Evolutionary conservation across 78 protist genomes (phyloP), one percentile per base, ranked within the genome.

Genomic region (Planoprotostelium fungivorum): DNA sequence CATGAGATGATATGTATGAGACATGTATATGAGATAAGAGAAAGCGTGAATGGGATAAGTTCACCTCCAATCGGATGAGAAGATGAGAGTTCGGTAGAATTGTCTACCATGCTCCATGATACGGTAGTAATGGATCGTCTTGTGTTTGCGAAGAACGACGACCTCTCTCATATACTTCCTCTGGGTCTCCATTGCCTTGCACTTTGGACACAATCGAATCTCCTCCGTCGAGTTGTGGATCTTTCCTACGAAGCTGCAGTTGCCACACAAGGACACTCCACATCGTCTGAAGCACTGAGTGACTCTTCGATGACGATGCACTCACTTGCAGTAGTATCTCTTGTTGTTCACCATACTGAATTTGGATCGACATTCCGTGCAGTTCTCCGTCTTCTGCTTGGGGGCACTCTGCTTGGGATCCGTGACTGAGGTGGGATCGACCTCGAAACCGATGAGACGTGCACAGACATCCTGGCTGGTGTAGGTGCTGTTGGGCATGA

Each of bases 21-120:
- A 51, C 31, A 51, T 31, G 88, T 63, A 0, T 36, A 0, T 0
- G 89, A 86, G 86, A 1, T 25, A 31, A 28, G 36, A 28, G 16
- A 0, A 9, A 10, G 90, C 38, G 89, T 5, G 28, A 90, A 28
- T 34, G 37, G 0, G 51, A 63, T 85, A 29, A 91, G 88, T 28
- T 86, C 28, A 28, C 35, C 35, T 63, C 35, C 38, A 10, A 31
- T 88, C n/a, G 34, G 90, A 39, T 35, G 89, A 83, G 88, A 31
- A 91, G 39, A 91, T 86, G 37, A 84, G 87, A n/a, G 34, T 0
- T 37, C 87, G 85, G 38, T 51, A 91, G 38, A 88, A 34, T 34
- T 38, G 16, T 34, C 94, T 86, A 28, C 91, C 90, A 90, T 91
- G 94, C 29, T 35, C 0, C 35, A 38, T n/a, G 87, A 91, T 88